These are phyloP conservation scores for Cicer bijugum DNA, from an alignment of 306 rosid genomes.

Conservation along the genomic window DNA sequence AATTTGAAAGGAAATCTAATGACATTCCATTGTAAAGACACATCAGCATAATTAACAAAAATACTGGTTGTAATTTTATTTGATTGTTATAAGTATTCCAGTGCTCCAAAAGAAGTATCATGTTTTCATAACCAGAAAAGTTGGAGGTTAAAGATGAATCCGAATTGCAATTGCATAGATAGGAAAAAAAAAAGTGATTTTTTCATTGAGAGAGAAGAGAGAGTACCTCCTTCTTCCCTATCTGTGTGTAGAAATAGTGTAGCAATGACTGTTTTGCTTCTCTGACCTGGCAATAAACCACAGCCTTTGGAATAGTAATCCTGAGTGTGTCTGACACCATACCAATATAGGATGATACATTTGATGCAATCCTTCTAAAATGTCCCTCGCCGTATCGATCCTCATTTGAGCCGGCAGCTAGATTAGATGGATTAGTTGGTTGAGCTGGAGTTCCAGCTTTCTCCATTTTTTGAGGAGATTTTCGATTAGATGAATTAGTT, in stretches of 20 bases:
- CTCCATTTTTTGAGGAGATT: too few relatives aligned
- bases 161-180: conserved; percentile 25
- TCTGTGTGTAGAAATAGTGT: conserved; percentile 70
- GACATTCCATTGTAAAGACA: neutral
- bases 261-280: conserved; percentile 87
- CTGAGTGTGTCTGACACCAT: conserved; percentile 89
- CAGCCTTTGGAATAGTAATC: conserved; percentile 91
- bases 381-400: conserved; percentile 83
- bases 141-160: conserved; percentile 15
- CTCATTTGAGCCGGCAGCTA: conserved; percentile 38
- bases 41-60: neutral
- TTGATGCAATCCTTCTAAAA: conserved; percentile 87
- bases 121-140: neutral
- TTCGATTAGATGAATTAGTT: conserved; percentile 36
- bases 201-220: conserved; percentile 15
- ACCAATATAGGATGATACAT: conserved; percentile 82
- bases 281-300: conserved; percentile 90
- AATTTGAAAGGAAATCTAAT: conserved; percentile 23
- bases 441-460: conserved; percentile 43
- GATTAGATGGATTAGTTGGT: conserved; percentile 48
- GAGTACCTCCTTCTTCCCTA: conserved; percentile 90
- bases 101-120: neutral
- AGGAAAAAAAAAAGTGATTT: neutral
- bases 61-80: neutral
- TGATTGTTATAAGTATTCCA: neutral